Evolutionary conservation across 179 eudicot genomes (phyloP).

Genomic region (Actinidia polygama): DNA sequence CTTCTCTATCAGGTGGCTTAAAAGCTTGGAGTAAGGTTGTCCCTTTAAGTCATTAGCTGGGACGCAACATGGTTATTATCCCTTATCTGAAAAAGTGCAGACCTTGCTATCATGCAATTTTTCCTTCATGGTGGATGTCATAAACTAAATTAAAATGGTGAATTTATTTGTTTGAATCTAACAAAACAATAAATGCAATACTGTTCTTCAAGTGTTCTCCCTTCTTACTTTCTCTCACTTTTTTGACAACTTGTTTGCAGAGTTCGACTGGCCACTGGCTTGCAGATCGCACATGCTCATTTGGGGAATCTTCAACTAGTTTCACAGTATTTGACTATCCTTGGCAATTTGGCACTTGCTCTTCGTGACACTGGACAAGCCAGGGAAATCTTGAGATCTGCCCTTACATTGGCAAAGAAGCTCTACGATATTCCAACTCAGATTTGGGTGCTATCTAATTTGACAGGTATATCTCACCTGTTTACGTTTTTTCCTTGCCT

Average conservation of each 20-base stretch:
- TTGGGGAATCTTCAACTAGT: constrained; percentile 96
- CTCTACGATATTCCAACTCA: constrained; percentile 92
- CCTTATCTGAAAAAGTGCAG: not conserved
- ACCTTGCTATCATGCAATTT: not conserved
- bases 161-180: not conserved
- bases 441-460: constrained; percentile 86
- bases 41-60: not conserved
- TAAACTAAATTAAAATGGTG: not conserved
- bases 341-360: constrained; percentile 93
- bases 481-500: not conserved
- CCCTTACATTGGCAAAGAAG: constrained; percentile 96
- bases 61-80: not conserved
- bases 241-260: constrained; percentile 45
- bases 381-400: constrained; percentile 89
- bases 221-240: not conserved
- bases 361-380: constrained; percentile 94
- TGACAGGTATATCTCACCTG: constrained; percentile 56
- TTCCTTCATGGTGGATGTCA: not conserved
- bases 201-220: not conserved
- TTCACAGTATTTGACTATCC: constrained; percentile 92
- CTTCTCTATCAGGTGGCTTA: not conserved
- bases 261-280: constrained; percentile 84
- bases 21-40: not conserved
- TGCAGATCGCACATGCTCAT: constrained; percentile 78
- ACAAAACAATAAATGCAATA: not conserved